Conservation (phyloP, 176 grass and related monocot genomes). For the Ensete ventricosum region DNA sequence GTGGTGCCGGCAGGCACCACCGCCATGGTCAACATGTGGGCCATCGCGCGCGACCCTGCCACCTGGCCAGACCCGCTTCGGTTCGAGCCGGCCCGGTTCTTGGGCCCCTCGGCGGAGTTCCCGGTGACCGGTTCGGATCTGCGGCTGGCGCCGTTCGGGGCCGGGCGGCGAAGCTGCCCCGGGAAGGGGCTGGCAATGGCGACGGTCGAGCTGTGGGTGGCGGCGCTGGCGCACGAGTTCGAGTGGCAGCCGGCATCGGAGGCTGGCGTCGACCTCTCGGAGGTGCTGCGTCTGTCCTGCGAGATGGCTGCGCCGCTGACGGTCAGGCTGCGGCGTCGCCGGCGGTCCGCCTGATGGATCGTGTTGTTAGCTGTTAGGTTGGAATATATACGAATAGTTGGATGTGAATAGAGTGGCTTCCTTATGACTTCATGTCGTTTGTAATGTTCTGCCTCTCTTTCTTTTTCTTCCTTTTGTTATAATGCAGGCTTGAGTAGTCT, state of each 20-base stretch:
- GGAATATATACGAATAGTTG: background rate
- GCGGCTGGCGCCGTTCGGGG: conserved; percentile 71
- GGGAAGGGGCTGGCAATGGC: conserved; percentile 82
- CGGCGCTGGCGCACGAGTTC: conserved; percentile 66
- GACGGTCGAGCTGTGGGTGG: conserved; percentile 69
- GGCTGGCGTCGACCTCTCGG: conserved; percentile 34
- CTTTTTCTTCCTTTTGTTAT: too few relatives aligned
- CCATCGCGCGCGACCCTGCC: conserved; percentile 57
- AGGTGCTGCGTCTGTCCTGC: conserved; percentile 78
- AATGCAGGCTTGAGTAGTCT: too few relatives aligned
- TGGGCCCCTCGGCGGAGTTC: conserved; percentile 3
- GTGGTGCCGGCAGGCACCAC: conserved; percentile 69
- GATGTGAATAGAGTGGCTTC: background rate
- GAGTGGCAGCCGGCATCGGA: conserved; percentile 17
- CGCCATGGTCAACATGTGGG: conserved; percentile 99
- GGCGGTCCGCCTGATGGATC: too few relatives aligned
- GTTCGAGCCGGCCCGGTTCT: conserved; percentile 51
- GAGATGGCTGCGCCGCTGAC: conserved; percentile 64
- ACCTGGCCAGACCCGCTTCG: conserved; percentile 45
- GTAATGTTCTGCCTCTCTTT: too few relatives aligned
- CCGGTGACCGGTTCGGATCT: conserved; percentile 47
- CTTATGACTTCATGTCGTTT: too few relatives aligned
- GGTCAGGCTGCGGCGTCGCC: conserved; percentile 24
- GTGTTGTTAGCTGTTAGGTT: background rate
- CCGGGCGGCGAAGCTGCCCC: conserved; percentile 61